Base-by-base conservation (phyloP, 2,329 filamentous ascomycete genomes). In the Hypoxylon sp. region DNA sequence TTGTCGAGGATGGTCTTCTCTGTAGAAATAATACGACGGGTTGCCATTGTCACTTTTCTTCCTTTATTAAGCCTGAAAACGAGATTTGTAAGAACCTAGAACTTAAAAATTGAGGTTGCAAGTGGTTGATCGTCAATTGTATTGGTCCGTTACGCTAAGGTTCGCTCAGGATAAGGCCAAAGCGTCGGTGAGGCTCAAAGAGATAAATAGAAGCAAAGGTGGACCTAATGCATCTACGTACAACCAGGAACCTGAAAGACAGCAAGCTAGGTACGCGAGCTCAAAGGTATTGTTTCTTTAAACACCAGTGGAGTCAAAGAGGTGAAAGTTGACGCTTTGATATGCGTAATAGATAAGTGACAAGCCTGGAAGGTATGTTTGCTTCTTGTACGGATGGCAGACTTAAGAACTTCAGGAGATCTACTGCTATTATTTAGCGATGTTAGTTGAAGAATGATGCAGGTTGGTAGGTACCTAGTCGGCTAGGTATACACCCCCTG, bases 1-100 rank as follows among this genome's bases (percentile, higher is more conserved):
- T 87, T 85, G 68, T 90, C 87, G 52, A 92, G 84, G 63, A 89
- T 82, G 30, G 87, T 88, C 82, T 91, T 92, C 80, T 93, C 90
- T 5, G 84, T 80, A 38, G 85, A 85, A 68, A 90, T 82, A 75
- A 89, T 90, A 75, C 92, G 86, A 80, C 89, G 85, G 46, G 90
- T 91, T 11, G 92, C 84, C 92, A 94, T 94, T 83, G 72, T 63
- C 9, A 41, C 25, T 46, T 34, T 28, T 14, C 4, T 45, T n/a
- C 48, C 50, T 41, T n/a, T 25, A 25, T 57, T 48, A 25, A 45
- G 17, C 2, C 25, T 45, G 25, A n/a, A 2, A 32, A 59, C 43
- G 25, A 50, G 19, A 17, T 36, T 30, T 58, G 3, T 45, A 38
- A 56, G 52, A 11, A 11, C 14, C 36, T 5, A 32, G 9, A 25